Conservation (phyloP, 2,329 filamentous ascomycete genomes). For the Epichloe typhina region DNA sequence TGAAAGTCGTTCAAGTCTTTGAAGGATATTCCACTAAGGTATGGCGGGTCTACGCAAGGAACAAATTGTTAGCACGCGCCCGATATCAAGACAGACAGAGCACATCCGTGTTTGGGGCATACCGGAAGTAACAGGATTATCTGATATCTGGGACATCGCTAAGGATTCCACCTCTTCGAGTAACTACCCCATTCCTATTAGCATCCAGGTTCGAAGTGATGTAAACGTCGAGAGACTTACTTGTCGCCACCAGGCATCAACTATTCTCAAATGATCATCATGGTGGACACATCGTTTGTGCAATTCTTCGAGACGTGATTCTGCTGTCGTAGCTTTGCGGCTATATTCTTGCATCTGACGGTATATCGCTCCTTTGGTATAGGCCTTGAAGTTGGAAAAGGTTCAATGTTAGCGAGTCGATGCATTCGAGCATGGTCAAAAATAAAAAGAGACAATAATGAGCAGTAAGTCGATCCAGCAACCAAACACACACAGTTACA, state of each 20-base stretch:
- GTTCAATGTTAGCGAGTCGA: neutral
- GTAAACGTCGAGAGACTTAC: conserved; percentile 33
- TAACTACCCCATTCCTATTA: conserved; percentile 28
- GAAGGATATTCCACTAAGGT: conserved; percentile 46
- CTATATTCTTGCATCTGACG: conserved; percentile 98
- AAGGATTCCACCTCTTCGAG: conserved; percentile 51
- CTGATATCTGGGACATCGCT: conserved; percentile 32
- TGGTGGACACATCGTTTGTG: conserved; percentile 68
- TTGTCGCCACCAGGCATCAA: conserved; percentile 92
- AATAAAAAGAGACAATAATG: neutral
- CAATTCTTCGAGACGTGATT: conserved; percentile 68
- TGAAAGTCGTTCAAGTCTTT: conserved; percentile 62
- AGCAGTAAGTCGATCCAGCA: neutral
- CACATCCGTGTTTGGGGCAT: conserved; percentile 1
- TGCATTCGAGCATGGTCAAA: neutral
- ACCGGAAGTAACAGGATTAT: conserved; percentile 13
- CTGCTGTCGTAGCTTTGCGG: conserved; percentile 70
- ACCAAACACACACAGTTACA: neutral
- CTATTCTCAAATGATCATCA: conserved; percentile 80
- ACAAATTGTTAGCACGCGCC: conserved; percentile 10
- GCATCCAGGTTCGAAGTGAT: neutral
- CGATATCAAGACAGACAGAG: neutral
- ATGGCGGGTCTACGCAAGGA: conserved; percentile 32
- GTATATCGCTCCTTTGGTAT: conserved; percentile 79
- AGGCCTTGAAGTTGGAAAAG: conserved; percentile 15